A percentile compares a stretch with the other conserved stretches of the same genome.
Evolutionary conservation across 2,329 filamentous ascomycete species (phyloP).

Genomic region (Cladosporium sp.): DNA sequence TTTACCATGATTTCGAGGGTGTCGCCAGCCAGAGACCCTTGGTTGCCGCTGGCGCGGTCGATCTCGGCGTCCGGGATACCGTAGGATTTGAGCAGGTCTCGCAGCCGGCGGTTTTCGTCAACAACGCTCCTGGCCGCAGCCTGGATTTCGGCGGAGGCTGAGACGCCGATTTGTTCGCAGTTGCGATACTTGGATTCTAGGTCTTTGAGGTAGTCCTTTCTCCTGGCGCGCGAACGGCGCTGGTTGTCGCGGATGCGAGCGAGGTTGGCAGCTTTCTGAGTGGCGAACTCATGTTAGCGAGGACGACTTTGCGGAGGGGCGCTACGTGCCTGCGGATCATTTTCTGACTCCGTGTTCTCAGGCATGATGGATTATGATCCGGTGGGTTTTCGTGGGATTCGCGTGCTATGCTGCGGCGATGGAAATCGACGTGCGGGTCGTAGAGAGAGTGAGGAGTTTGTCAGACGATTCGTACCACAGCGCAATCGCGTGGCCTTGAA

Average conservation of each 20-base stretch:
- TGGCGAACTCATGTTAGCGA: neutral
- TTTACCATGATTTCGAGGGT: constrained; percentile 15
- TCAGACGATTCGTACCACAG: no score
- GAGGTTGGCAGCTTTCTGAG: constrained; percentile 33
- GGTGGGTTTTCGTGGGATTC: neutral
- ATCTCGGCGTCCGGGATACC: constrained; percentile 55
- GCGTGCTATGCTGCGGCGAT: no score
- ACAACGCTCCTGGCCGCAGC: constrained; percentile 60
- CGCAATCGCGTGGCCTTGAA: no score
- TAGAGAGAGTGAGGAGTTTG: no score
- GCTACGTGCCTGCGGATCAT: neutral
- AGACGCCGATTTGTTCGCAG: constrained; percentile 60
- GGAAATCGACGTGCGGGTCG: no score
- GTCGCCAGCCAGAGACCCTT: constrained; percentile 10
- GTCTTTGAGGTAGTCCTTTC: constrained; percentile 66
- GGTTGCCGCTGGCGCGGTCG: constrained; percentile 4
- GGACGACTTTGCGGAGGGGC: neutral
- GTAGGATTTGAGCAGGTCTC: constrained; percentile 51
- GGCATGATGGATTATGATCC: neutral
- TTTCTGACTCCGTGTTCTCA: neutral
- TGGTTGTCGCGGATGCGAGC: constrained; percentile 71
- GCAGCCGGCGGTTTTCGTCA: constrained; percentile 62
- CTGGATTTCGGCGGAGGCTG: constrained; percentile 67
- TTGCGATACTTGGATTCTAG: constrained; percentile 58
- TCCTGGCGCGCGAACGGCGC: constrained; percentile 64